Conservation (phyloP, 192 early-diverging fungal species). For the Backusella psychrophila region DNA sequence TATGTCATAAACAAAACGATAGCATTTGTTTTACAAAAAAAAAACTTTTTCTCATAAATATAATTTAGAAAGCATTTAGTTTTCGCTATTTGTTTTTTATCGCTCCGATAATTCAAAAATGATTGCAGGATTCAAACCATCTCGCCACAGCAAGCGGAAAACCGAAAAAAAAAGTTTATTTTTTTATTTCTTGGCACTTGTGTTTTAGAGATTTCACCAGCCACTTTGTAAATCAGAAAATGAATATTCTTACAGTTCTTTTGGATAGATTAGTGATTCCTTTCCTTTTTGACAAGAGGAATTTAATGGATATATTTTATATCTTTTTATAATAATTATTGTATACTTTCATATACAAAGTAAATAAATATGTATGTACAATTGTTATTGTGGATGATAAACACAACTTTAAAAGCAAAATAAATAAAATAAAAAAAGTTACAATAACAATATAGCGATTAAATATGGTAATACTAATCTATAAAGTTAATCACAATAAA, state of each 20-base stretch:
- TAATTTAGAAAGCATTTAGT: background rate
- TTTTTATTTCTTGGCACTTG: background rate
- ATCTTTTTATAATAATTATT: background rate
- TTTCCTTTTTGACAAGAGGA: constrained; percentile 4
- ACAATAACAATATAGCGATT: background rate
- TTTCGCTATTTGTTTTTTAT: background rate
- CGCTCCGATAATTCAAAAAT: background rate
- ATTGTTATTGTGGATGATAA: background rate
- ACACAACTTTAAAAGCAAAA: background rate
- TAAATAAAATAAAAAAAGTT: background rate
- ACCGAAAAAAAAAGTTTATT: constrained; percentile 5
- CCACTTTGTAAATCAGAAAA: constrained; percentile 3
- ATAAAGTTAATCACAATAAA: background rate
- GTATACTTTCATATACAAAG: background rate
- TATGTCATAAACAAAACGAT: background rate
- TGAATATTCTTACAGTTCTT: background rate
- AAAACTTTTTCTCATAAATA: background rate
- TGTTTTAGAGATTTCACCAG: background rate
- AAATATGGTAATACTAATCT: background rate
- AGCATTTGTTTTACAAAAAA: background rate
- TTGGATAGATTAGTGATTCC: constrained; percentile 6
- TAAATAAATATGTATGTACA: background rate
- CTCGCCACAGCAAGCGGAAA: background rate
- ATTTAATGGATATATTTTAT: constrained; percentile 5
- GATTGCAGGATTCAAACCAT: background rate